Evolutionary conservation across 108 stramenopile species (phyloP), one percentile per base, ranked within the genome.

Genomic region (Cylindrotheca closterium): DNA sequence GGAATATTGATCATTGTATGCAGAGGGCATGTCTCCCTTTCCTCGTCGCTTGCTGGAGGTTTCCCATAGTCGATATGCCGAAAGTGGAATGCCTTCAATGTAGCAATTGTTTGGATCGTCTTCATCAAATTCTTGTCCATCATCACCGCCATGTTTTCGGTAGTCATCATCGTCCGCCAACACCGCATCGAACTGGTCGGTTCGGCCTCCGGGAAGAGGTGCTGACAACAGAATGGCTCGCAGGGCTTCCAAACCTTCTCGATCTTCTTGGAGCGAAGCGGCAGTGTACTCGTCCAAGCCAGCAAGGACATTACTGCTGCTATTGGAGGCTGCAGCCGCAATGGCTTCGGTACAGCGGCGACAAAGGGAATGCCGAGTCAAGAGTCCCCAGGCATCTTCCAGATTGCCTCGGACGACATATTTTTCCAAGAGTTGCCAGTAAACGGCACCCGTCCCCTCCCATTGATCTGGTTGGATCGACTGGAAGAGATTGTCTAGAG

Each of bases 191-290:
- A 73, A 73, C 17, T 24, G 52, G 45, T 86, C 83, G 8, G 68
- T 81, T 23, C 85, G 71, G 3, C 87, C 88, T 18, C 92, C 92
- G 1, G 92, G 88, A 22, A 93, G 56, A 7, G 92, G 92, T 17
- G 88, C 92, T 27, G 75, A 74, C 10, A 85, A 47, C 49, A 93
- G 60, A 10, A 93, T 68, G 8, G 57, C 80, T 33, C 68, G 68
- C 47, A 92, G 51, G 8, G 71, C 73, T 46, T 29, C 28, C 53
- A 88, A 92, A 25, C 82, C 86, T 34, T 86, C 75, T 51, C 73
- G 67, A 53, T 89, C 85, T 46, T 78, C 63, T 23, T 60, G 65
- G 19, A 73, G 47, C 23, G 59, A 51, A 0, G 54, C 62, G 19
- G 64, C 57, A 26, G 50, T 47, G 25, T 56, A 58, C 12, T 65